Conservation (phyloP, 768 basidiomycete genomes). For the Leccinellum luteum region DNA sequence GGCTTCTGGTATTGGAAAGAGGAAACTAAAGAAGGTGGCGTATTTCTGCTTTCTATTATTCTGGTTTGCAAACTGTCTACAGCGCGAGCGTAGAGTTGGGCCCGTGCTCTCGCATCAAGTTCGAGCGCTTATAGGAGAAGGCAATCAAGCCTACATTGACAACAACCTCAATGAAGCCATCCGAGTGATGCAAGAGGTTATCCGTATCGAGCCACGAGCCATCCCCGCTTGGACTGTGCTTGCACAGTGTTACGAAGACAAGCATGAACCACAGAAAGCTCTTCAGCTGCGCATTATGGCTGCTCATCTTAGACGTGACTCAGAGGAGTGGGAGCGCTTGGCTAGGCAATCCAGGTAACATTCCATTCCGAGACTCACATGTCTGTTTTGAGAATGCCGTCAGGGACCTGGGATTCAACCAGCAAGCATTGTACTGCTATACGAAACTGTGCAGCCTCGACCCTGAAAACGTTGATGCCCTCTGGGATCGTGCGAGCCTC, state of each 20-base stretch:
- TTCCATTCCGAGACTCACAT: slow-evolving; percentile 42
- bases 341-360: slow-evolving; percentile 69
- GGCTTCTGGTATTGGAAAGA: slow-evolving; percentile 69
- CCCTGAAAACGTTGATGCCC: slow-evolving; percentile 76
- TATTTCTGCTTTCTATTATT: not conserved
- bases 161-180: slow-evolving; percentile 65
- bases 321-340: slow-evolving; percentile 85
- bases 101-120: slow-evolving; percentile 18
- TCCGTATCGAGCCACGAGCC: slow-evolving; percentile 88
- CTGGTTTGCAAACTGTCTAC: not conserved
- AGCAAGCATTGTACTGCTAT: slow-evolving; percentile 92
- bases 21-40: slow-evolving; percentile 44
- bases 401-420: slow-evolving; percentile 65
- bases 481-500: slow-evolving; percentile 86
- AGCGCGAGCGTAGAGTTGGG: slow-evolving; percentile 14
- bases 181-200: slow-evolving; percentile 84
- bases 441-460: slow-evolving; percentile 77
- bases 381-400: slow-evolving; percentile 53
- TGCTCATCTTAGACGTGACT: slow-evolving; percentile 80
- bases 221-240: slow-evolving; percentile 84
- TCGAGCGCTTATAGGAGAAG: slow-evolving; percentile 59
- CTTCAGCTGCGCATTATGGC: slow-evolving; percentile 66
- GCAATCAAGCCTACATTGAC: slow-evolving; percentile 83
- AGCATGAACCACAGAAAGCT: slow-evolving; percentile 15
- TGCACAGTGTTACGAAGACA: slow-evolving; percentile 31